A percentile compares a stretch with the other conserved stretches of the same genome.
phyloP scores from a whole-genome alignment of 129 eudicot species.

The Saussurea involucrata region DNA sequence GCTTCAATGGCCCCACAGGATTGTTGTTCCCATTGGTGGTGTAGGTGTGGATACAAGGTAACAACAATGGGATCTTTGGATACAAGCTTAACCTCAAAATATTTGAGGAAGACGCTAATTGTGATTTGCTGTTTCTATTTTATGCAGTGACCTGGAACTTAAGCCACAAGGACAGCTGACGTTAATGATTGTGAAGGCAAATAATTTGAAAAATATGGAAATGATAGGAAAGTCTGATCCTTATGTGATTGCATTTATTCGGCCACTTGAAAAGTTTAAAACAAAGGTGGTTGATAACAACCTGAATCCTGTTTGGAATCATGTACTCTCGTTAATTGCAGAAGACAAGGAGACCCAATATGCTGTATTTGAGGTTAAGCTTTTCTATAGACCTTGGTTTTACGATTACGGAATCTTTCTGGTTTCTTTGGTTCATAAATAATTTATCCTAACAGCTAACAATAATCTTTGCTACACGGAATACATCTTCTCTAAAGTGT shows the following conservation, averaged over 20 bases:
- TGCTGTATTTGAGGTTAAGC: constrained; percentile 67
- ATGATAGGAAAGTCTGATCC: constrained; percentile 98
- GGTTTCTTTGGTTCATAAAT: background rate
- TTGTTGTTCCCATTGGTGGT: constrained; percentile 96
- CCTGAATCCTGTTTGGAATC: constrained; percentile 89
- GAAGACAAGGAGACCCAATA: constrained; percentile 95
- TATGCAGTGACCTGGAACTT: constrained; percentile 90
- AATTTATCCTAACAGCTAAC: background rate
- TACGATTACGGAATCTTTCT: background rate
- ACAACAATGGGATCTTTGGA: too few species aligned
- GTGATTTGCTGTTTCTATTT: background rate
- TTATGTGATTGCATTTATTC: constrained; percentile 63
- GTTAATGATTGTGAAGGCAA: constrained; percentile 73
- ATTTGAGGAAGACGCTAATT: constrained; percentile 1
- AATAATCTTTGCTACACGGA: background rate
- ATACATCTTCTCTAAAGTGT: background rate
- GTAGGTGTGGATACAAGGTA: constrained; percentile 78
- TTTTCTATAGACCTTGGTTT: background rate
- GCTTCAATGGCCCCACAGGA: constrained; percentile 99
- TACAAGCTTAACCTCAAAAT: too few species aligned
- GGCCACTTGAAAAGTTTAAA: constrained; percentile 87
- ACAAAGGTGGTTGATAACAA: constrained; percentile 79
- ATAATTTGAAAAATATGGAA: constrained; percentile 82
- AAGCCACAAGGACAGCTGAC: constrained; percentile 88
- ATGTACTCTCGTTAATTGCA: constrained; percentile 69